Conservation (phyloP, 1,139 yeast species). For the Debaryomyces sp. region DNA sequence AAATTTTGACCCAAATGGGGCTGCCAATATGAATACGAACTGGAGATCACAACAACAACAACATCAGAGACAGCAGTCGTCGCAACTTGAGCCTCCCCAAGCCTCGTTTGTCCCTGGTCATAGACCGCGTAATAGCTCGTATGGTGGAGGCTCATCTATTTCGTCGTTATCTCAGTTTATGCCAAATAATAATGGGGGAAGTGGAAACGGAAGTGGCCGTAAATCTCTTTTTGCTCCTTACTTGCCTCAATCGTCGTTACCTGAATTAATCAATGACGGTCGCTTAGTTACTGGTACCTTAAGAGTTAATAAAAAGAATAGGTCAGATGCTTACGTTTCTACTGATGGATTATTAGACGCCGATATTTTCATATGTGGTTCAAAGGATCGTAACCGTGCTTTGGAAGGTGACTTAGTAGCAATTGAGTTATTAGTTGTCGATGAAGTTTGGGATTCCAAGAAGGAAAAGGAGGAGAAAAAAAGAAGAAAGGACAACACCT, state of each 20-base stretch:
- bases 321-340: constrained; percentile 96
- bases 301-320: constrained; percentile 91
- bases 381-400: constrained; percentile 98
- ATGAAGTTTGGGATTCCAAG: constrained; percentile 96
- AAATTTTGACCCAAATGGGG: constrained; percentile 51
- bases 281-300: constrained; percentile 88
- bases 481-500: constrained; percentile 76
- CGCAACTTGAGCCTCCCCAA: constrained; percentile 51
- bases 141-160: constrained; percentile 61
- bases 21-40: constrained; percentile 54
- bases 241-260: constrained; percentile 89
- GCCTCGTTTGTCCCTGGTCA: constrained; percentile 76
- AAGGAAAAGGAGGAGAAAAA: constrained; percentile 97
- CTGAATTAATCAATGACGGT: constrained; percentile 87
- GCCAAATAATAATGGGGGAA: constrained; percentile 28
- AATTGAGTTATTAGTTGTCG: constrained; percentile 88
- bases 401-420: constrained; percentile 97
- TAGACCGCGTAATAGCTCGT: constrained; percentile 66
- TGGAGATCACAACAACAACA: constrained; percentile 58
- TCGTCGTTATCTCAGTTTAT: constrained; percentile 56
- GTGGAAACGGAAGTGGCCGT: constrained; percentile 45
- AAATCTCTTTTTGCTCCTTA: constrained; percentile 95
- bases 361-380: constrained; percentile 95
- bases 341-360: constrained; percentile 96
- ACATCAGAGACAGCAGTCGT: constrained; percentile 29